Percentiles rank a stretch among this genome's conserved stretches.
These are phyloP conservation scores for Aureobasidium sp. DNA, from an alignment of 2,329 filamentous ascomycete genomes.

Conservation along the genomic window DNA sequence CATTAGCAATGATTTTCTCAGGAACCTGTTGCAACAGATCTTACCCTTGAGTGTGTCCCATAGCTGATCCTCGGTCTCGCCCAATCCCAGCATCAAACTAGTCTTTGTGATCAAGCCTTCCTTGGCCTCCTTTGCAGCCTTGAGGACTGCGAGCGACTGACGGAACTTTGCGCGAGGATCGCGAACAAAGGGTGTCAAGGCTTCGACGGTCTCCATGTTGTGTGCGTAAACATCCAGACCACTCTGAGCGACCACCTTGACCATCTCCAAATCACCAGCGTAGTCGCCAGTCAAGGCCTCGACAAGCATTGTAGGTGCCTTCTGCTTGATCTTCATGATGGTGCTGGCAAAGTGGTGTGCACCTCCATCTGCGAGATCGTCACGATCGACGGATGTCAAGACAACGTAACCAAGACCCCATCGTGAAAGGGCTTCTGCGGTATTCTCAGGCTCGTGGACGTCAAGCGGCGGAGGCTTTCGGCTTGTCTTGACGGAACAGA, in stretches of 20 bases:
- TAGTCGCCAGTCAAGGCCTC: slow-evolving; percentile 87
- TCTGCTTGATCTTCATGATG: slow-evolving; percentile 81
- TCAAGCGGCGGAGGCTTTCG: slow-evolving; percentile 73
- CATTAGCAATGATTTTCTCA: not conserved
- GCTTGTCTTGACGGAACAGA: slow-evolving; percentile 93
- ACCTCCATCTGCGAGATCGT: slow-evolving; percentile 84
- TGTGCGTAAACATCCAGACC: slow-evolving; percentile 95
- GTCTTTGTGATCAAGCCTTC: slow-evolving; percentile 93
- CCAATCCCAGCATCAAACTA: slow-evolving; percentile 90
- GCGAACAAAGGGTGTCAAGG: slow-evolving; percentile 77
- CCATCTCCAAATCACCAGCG: slow-evolving; percentile 77
- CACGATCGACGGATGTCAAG: slow-evolving; percentile 85
- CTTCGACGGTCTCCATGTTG: slow-evolving; percentile 94
- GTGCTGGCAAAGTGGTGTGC: slow-evolving; percentile 89
- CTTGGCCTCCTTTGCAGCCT: slow-evolving; percentile 70
- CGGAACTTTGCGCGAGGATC: slow-evolving; percentile 85
- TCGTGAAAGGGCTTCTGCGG: slow-evolving; percentile 80
- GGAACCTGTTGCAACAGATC: slow-evolving; percentile 13
- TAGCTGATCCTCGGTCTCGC: slow-evolving; percentile 83
- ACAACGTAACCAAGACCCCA: slow-evolving; percentile 98
- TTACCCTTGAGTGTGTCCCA: slow-evolving; percentile 66
- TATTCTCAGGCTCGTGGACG: slow-evolving; percentile 93
- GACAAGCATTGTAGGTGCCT: slow-evolving; percentile 63
- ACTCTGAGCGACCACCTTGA: slow-evolving; percentile 71
- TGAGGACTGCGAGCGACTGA: slow-evolving; percentile 73